Conservation (phyloP, 805 yeast genomes). For the Nakazawaea wyomingensis region DNA sequence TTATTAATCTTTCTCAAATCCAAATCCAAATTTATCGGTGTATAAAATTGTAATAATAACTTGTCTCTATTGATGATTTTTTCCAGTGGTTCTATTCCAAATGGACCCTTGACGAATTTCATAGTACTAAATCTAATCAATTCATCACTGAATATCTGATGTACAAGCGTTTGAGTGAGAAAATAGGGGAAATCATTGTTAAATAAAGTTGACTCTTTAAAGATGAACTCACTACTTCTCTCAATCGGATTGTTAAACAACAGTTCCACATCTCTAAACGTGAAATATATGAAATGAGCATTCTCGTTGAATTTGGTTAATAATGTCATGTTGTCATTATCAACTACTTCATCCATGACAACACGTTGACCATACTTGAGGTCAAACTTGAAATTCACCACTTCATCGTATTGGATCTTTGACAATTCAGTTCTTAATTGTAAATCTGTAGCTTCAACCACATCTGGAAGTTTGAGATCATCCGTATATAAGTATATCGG, state of each 20-base stretch:
- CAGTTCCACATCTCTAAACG: conserved; percentile 20
- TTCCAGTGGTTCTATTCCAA: neutral
- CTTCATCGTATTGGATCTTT: conserved; percentile 14
- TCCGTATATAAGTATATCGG: conserved; percentile 38
- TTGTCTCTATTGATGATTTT: conserved; percentile 4
- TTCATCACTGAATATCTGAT: conserved; percentile 26
- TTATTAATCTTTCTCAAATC: neutral
- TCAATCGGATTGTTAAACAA: conserved; percentile 22
- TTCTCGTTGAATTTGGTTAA: conserved; percentile 12
- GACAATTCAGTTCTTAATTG: conserved; percentile 39
- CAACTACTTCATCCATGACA: conserved; percentile 1
- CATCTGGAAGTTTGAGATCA: conserved; percentile 59
- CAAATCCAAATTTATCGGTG: neutral
- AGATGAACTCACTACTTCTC: conserved; percentile 26
- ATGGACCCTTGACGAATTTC: conserved; percentile 16
- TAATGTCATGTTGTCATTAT: no score
- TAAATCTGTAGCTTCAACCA: conserved; percentile 48
- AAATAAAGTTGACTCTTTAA: conserved; percentile 32
- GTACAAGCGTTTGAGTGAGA: conserved; percentile 34
- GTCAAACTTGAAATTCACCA: conserved; percentile 19
- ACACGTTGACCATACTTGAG: conserved; percentile 14
- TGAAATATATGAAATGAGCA: conserved; percentile 18
- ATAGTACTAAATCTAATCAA: conserved; percentile 19
- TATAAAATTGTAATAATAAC: conserved; percentile 14
- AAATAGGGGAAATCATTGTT: conserved; percentile 48